phyloP scores from a whole-genome alignment of 768 basidiomycete species.

The Xerocomus brunneocitrinus region DNA sequence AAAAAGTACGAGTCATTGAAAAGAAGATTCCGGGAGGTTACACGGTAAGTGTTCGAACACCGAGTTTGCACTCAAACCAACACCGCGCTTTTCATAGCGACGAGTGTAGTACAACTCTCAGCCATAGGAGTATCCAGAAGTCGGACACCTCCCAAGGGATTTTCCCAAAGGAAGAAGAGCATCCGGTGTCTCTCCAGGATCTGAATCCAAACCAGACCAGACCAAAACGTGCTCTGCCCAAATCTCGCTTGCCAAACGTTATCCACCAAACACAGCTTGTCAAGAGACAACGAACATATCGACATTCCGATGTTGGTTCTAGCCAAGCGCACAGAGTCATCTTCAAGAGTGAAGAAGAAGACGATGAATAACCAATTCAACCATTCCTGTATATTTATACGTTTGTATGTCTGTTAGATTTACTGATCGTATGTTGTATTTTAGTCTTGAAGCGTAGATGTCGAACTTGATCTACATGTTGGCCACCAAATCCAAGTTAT shows the following conservation, averaged over 20 bases:
- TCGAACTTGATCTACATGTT: background rate
- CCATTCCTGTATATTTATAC: background rate
- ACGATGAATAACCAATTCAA: constrained; percentile 8
- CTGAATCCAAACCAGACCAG: constrained; percentile 6
- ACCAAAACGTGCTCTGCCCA: constrained; percentile 29
- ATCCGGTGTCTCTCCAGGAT: constrained; percentile 12
- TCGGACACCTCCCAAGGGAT: constrained; percentile 9
- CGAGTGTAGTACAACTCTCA: background rate
- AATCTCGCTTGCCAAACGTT: constrained; percentile 9
- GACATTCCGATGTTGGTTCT: constrained; percentile 15
- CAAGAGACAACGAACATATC: constrained; percentile 26
- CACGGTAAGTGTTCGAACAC: constrained; percentile 10
- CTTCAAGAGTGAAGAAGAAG: constrained; percentile 16
- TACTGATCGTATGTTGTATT: constrained; percentile 8
- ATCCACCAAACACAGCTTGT: background rate
- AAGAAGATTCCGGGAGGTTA: constrained; percentile 18
- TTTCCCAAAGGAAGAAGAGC: constrained; percentile 23
- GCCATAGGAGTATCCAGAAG: constrained; percentile 8
- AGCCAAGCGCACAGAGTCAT: background rate
- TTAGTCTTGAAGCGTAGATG: background rate
- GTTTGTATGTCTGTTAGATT: background rate
- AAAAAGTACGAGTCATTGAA: constrained; percentile 31
- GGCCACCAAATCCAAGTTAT: background rate
- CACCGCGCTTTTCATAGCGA: constrained; percentile 4
- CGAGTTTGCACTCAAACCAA: background rate